Evolutionary conservation across 345 rosid species (phyloP).

Genomic region (Eucalyptus brandiana): DNA sequence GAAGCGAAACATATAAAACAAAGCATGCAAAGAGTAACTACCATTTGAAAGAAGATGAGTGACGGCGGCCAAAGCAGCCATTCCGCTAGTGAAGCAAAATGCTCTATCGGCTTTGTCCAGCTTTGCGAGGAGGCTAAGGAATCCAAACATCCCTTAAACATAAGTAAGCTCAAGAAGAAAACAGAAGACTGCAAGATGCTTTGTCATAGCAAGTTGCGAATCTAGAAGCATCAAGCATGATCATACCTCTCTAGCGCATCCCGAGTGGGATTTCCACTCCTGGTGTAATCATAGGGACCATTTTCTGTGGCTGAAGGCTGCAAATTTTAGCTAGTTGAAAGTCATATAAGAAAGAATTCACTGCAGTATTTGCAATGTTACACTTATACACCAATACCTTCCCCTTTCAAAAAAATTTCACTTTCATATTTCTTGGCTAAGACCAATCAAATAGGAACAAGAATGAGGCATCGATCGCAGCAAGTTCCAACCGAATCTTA

Average conservation of each 20-base stretch:
- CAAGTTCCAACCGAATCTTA: not conserved
- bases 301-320: conserved; percentile 73
- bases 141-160: not conserved
- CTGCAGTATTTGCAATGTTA: not conserved
- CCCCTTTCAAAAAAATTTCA: not conserved
- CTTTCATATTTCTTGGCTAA: not conserved
- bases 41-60: conserved; percentile 63
- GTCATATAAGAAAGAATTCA: not conserved
- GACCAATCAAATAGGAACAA: not conserved
- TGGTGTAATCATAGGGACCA: conserved; percentile 91
- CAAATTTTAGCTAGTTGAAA: not conserved
- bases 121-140: conserved; percentile 71
- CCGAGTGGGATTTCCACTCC: conserved; percentile 96
- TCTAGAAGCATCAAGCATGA: not conserved
- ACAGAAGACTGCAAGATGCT: not conserved
- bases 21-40: not conserved
- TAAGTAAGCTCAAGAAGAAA: not conserved
- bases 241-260: conserved; percentile 72
- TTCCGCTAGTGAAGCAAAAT: conserved; percentile 95
- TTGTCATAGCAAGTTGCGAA: not conserved
- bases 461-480: not conserved
- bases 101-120: conserved; percentile 94
- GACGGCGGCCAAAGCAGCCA: conserved; percentile 94
- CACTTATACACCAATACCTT: not conserved
- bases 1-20: not conserved